phyloP scores from a whole-genome alignment of 306 rosid genomes.

The Adenanthera pavonina region DNA sequence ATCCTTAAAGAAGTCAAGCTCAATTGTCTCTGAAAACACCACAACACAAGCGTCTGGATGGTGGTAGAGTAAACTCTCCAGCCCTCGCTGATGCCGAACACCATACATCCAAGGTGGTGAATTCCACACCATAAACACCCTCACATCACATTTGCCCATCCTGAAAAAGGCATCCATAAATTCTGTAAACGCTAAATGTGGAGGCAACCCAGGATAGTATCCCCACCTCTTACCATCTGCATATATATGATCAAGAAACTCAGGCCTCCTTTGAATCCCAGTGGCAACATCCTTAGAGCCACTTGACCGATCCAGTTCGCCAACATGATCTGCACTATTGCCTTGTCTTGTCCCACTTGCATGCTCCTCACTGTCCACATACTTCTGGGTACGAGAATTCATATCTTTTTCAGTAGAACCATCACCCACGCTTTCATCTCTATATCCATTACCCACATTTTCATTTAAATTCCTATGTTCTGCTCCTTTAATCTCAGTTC shows the following conservation, averaged over 20 bases:
- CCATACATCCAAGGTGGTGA: conserved; percentile 96
- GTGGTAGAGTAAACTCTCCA: conserved; percentile 79
- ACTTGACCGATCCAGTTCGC: background rate
- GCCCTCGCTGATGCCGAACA: conserved; percentile 81
- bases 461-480: conserved; percentile 50
- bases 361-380: conserved; percentile 24
- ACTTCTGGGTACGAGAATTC: background rate
- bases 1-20: conserved; percentile 87
- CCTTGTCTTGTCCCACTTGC: conserved; percentile 29
- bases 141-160: conserved; percentile 61
- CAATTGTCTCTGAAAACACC: conserved; percentile 88
- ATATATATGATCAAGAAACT: conserved; percentile 57
- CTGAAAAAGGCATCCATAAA: conserved; percentile 77
- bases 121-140: conserved; percentile 95
- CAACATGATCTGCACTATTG: conserved; percentile 22
- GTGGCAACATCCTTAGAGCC: conserved; percentile 1
- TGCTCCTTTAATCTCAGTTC: conserved; percentile 35
- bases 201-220: conserved; percentile 74
- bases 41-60: conserved; percentile 85
- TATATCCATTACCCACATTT: conserved; percentile 13
- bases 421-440: background rate
- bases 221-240: conserved; percentile 95
- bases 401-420: background rate
- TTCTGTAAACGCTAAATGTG: conserved; percentile 58
- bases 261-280: conserved; percentile 22